Base-by-base conservation (phyloP, 164 flowering plant genomes). In the Protea cynaroides region DNA sequence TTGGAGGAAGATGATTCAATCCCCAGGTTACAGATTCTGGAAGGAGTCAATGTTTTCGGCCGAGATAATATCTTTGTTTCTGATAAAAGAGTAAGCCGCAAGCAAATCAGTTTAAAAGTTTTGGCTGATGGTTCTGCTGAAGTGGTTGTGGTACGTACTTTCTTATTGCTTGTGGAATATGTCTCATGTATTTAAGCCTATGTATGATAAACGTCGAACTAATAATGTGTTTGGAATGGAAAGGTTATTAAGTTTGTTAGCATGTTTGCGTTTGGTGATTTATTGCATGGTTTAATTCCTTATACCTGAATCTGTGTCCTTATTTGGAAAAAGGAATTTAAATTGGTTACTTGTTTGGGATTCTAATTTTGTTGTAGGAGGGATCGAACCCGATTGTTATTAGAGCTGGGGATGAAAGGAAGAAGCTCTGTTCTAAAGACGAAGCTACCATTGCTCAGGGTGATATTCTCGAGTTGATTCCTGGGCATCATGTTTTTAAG, bases 71-170 rank as follows among this genome's bases (percentile, higher is more conserved):
- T 88, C 63, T 50, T 80, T 0, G 57, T 80, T 0, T 18, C 86
- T 12, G 99, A 94, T 68, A 91, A 86, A 71, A 75, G 97, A 54
- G 83, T 94, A 64, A 91, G 99, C 83, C 89, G 99, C 57, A 88
- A 80, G 68, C 99, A 95, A 77, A 67, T 91, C 63, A 78, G 81
- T 25, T 46, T 95, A 34, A 78, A 73, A 51, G 77, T 80, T 59
- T 73, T 78, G 12, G 18, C 47, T 19, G 76, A 76, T 69, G 85
- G 83, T 65, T 80, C 84, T 25, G 81, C 83, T 34, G 68, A 69
- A 56, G 64, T 88, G 25, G n/a, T 66, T 46, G 99, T 88, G 82
- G 99, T 91, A 86, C 25, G 65, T 36, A 22, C 14, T 25, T 43
- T 22, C 22, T n/a, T n/a, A 3, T 7, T 54, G 23, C 22, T 19